Evolutionary conservation across 805 yeast genomes (phyloP), one percentile per base, ranked within the genome.

Genomic region (Wickerhamiella qilinensis): DNA sequence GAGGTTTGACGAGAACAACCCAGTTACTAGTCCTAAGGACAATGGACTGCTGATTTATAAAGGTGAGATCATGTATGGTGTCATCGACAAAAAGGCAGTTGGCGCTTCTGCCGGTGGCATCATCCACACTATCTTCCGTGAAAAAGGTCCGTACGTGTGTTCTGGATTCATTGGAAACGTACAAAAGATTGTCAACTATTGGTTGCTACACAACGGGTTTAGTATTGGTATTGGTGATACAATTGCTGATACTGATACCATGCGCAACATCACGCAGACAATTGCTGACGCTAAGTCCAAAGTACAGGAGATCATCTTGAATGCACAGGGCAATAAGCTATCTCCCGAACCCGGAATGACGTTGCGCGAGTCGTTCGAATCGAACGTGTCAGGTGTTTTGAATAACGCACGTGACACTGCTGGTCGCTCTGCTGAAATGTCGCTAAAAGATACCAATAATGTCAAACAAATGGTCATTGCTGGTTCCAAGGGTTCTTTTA

Each of bases 331-430:
- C 33, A 88, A 91, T 55, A 67, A 69, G 43, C 67, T 91, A 49
- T 83, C 84, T 31, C 94, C 96, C 22, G 96, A 91, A 57, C 97
- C 96, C 22, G 99, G 99, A 79, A 91, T 91, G 99, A 91, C 99
- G 2, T 69, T 91, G 49, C 79, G 99, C 64, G 98, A 91, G 61
- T 85, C 97, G 16, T 91, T 91, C 53, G 99, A 91, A 65, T 95
- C 86, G 61, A 86, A 85, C 52, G 98, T 91, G 35, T 83, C 93
- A 34, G 80, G 94, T 61, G 84, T 81, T 49, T 71, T 91, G 52
- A 91, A 91, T 61, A 94, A 86, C 59, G 98, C 98, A 22, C 86
- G 99, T 75, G 99, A 91, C 62, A 82, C 93, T 46, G 95, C 96
- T 37, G 99, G 99, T 71, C 80, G 94, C 59, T 82, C 94, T 32